A percentile compares a stretch with the other conserved stretches of the same genome.
Conservation (phyloP, 2,329 filamentous ascomycete species). For the Rosellinia necatrix region DNA sequence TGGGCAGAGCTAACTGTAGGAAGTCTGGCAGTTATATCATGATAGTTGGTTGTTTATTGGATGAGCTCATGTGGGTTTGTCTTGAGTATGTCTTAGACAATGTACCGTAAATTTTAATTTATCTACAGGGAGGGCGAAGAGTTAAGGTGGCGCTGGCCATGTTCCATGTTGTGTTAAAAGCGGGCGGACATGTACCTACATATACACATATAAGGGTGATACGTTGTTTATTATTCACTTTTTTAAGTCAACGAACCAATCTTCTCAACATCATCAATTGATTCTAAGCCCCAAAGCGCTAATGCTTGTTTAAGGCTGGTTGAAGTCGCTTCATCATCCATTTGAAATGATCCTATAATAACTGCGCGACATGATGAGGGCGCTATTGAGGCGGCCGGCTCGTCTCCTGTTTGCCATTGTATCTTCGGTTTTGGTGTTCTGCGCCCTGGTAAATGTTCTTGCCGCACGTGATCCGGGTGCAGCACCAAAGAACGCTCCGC, state of each 20-base stretch:
- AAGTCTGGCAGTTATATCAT: too few species aligned
- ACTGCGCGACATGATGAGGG: not conserved
- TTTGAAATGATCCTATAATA: conserved; percentile 2
- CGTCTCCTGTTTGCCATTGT: conserved; percentile 7
- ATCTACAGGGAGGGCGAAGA: too few species aligned
- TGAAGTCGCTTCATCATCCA: not conserved
- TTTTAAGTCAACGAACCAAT: not conserved
- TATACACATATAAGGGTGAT: too few species aligned
- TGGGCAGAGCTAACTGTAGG: too few species aligned
- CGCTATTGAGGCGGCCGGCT: conserved; percentile 6
- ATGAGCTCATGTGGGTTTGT: too few species aligned
- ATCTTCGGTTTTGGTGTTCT: conserved; percentile 5
- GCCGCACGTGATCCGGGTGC: not conserved
- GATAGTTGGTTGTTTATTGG: not conserved
- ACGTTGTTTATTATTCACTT: too few species aligned
- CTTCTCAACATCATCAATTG: not conserved
- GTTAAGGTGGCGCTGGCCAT: not conserved
- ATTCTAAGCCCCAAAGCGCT: not conserved
- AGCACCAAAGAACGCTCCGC: not conserved
- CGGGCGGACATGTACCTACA: too few species aligned
- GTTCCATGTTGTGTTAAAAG: too few species aligned
- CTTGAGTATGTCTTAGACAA: too few species aligned
- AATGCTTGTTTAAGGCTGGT: not conserved
- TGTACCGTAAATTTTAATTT: too few species aligned
- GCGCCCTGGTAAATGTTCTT: not conserved